Conservation (phyloP, 2,329 filamentous ascomycete species). For the Sporothrix protearum region DNA sequence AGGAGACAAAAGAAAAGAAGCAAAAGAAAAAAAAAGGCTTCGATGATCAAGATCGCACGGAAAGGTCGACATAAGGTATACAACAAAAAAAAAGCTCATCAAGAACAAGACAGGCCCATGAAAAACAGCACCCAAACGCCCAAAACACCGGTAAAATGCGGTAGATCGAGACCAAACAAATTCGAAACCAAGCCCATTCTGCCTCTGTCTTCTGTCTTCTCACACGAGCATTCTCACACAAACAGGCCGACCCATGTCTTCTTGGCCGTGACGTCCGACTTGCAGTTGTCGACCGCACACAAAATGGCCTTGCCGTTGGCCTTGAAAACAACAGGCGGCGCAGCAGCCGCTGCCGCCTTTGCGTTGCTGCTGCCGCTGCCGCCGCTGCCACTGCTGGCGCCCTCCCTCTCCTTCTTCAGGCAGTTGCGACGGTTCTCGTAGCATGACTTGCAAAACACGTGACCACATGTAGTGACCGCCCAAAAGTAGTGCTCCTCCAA, state of each 20-base stretch:
- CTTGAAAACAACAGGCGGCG: conserved; percentile 38
- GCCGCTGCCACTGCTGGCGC: neutral
- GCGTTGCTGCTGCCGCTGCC: neutral
- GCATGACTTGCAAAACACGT: conserved; percentile 65
- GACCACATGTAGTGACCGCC: conserved; percentile 86
- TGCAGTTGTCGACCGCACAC: conserved; percentile 57
- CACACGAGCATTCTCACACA: conserved; percentile 41
- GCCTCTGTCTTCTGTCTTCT: neutral
- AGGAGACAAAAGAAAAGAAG: neutral
- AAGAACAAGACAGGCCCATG: neutral
- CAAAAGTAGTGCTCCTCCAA: conserved; percentile 79
- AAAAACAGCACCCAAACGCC: neutral
- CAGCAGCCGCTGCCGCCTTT: conserved; percentile 17
- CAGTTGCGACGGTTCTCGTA: conserved; percentile 55
- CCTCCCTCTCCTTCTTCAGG: conserved; percentile 33
- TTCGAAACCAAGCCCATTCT: neutral
- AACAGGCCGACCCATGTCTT: conserved; percentile 61
- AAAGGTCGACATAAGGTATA: neutral
- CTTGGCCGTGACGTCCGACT: conserved; percentile 52
- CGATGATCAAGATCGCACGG: neutral
- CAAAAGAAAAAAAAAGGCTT: neutral
- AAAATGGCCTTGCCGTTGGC: conserved; percentile 37
- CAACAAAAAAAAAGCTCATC: neutral
- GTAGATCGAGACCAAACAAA: neutral
- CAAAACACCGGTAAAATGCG: neutral